A percentile compares a stretch with the other conserved stretches of the same genome.
Evolutionary conservation across 306 rosid genomes (phyloP).

Genomic region (Malus sieversii): DNA sequence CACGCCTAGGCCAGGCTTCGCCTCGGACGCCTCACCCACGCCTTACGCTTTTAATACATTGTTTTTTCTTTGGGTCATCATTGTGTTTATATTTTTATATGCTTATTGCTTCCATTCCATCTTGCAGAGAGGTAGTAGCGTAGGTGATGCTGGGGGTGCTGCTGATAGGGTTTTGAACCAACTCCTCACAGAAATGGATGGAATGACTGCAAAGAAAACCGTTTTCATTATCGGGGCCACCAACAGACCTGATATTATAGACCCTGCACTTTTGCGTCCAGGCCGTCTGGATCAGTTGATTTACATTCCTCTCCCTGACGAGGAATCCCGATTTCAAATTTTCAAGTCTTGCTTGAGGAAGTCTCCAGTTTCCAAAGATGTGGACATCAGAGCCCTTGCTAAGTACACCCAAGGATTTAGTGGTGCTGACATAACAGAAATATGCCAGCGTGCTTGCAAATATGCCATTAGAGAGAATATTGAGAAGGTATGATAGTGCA

Average conservation of each 20-base stretch:
- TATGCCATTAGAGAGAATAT: constrained; percentile 96
- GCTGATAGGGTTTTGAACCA: constrained; percentile 97
- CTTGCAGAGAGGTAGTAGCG: constrained; percentile 88
- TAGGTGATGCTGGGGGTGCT: constrained; percentile 98
- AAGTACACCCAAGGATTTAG: constrained; percentile 97
- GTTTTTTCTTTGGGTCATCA: background rate
- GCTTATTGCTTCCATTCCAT: background rate
- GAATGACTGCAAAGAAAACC: no score
- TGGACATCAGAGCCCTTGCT: constrained; percentile 87
- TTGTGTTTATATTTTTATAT: background rate
- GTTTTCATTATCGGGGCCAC: no score
- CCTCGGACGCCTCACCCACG: no score
- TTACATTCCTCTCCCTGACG: constrained; percentile 35
- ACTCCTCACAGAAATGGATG: constrained; percentile 31
- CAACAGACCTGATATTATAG: no score
- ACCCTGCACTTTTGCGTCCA: no score
- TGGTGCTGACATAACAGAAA: constrained; percentile 96
- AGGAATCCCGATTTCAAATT: constrained; percentile 80
- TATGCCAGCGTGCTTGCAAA: constrained; percentile 94
- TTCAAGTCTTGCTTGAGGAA: constrained; percentile 92
- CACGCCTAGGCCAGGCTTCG: no score
- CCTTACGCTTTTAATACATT: no score
- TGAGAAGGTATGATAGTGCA: constrained; percentile 60
- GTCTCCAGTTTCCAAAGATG: constrained; percentile 83
- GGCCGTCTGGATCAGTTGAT: no score